Base-by-base conservation (phyloP, 768 basidiomycete species). In the Lentinula guzmanii region DNA sequence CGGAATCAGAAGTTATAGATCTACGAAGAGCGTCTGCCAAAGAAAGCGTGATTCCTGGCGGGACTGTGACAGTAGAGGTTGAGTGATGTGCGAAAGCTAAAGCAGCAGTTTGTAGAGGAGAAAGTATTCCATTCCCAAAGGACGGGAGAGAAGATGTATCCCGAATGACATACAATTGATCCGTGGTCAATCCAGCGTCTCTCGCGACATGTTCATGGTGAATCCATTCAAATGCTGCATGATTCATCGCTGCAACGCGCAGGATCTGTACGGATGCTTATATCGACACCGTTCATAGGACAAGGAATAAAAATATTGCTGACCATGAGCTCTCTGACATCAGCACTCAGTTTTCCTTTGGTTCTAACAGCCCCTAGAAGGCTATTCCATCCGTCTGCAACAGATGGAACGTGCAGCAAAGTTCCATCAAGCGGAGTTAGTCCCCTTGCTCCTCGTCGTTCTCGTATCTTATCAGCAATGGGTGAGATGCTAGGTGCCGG, bases 11-110 rank as follows among this genome's bases (percentile, higher is more conserved):
- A 16, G 37, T n/a, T 9, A 54, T 54, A 16, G 55, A 56, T 15
- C 39, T 31, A 52, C 67, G 66, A n/a, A 83, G 70, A 34, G 78
- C 71, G 2, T 66, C 63, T 63, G 76, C 78, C 39, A 87, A 73
- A 1, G 69, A 65, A 34, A 75, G 67, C 16, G 79, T 78, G 11
- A 81, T 72, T 0, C 70, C 65, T 18, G 75, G 69, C 1, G 80
- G 76, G 2, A 87, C 77, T 7, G 74, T 72, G 33, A 83, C 76
- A 31, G 70, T 64, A 54, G 74, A 73, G 7, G 86, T 89, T 54
- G 81, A 84, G n/a, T 77, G 73, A 68, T 89, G 85, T 16, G 85
- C 80, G 67, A 85, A 89, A 5, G 72, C 71, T 13, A 87, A 68
- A 1, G 84, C 85, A 10, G 82, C 78, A 13, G 73, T 73, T 66